Evolutionary conservation across 345 rosid genomes (phyloP).

Genomic region (Mercurialis annua): DNA sequence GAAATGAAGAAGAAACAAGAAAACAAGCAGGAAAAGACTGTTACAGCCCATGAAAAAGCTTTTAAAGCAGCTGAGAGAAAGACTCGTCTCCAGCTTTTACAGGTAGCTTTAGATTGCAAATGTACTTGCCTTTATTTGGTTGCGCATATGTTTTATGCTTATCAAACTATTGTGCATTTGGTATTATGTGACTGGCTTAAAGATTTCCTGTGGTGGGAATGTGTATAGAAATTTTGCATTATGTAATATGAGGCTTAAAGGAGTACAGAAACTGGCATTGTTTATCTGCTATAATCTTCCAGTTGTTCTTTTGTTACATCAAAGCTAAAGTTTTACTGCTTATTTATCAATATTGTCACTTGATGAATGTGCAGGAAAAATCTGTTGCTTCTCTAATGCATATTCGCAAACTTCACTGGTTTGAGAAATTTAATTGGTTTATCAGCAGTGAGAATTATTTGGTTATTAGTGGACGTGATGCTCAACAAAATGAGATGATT

Average conservation of each 20-base stretch:
- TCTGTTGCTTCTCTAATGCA: constrained; percentile 84
- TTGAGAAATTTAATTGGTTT: constrained; percentile 98
- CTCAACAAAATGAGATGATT: constrained; percentile 97
- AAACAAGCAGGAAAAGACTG: constrained; percentile 89
- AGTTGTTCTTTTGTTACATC: not conserved
- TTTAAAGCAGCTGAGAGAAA: constrained; percentile 96
- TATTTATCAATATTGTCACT: not conserved
- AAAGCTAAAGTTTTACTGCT: not conserved
- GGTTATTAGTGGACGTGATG: constrained; percentile 95
- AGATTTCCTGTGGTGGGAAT: not conserved
- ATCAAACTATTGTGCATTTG: not conserved
- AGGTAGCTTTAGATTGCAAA: constrained; percentile 42
- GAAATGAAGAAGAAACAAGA: constrained; percentile 93
- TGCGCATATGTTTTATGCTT: no score
- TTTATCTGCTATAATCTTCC: not conserved
- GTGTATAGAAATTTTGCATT: not conserved
- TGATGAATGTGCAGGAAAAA: constrained; percentile 57
- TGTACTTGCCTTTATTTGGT: not conserved
- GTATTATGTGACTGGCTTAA: not conserved
- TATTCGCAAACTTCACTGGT: constrained; percentile 98
- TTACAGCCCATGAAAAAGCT: constrained; percentile 91
- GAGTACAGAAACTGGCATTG: not conserved
- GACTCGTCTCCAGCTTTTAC: constrained; percentile 87
- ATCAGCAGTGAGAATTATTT: constrained; percentile 93
- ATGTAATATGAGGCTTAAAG: not conserved